Evolutionary conservation across 2,329 filamentous ascomycete species (phyloP).

Genomic region (Monilinia vaccinii-corymbosi): DNA sequence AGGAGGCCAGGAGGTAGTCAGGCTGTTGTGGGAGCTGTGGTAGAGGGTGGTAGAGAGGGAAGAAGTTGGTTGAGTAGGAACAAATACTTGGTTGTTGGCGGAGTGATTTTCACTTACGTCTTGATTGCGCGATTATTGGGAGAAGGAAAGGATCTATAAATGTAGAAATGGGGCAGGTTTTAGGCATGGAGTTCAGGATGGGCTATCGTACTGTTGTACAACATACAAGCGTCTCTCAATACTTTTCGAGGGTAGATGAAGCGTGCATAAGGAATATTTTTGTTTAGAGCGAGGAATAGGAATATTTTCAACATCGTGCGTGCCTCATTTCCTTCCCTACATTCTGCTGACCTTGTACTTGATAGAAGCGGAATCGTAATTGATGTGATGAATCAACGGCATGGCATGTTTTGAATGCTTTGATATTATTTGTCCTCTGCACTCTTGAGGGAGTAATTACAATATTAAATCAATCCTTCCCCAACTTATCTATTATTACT

Average conservation of each 20-base stretch:
- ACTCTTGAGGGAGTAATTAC: not conserved
- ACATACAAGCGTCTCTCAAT: not conserved
- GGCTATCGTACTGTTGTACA: not conserved
- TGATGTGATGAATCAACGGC: not conserved
- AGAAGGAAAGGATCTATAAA: constrained; percentile 15
- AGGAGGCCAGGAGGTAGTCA: constrained; percentile 51
- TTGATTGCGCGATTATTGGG: constrained; percentile 64
- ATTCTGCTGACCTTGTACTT: not conserved
- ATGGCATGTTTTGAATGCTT: not conserved
- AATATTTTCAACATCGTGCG: not conserved
- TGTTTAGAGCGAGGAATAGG: not conserved
- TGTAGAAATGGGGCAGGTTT: not conserved
- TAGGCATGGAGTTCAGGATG: constrained; percentile 4
- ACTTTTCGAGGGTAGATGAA: not conserved
- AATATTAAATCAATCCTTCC: not conserved
- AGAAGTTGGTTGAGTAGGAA: constrained; percentile 75
- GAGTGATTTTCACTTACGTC: constrained; percentile 71
- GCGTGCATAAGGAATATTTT: not conserved
- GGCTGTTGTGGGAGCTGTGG: constrained; percentile 49
- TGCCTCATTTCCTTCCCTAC: not conserved
- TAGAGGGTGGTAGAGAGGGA: constrained; percentile 73
- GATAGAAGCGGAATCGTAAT: not conserved
- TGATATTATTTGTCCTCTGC: not conserved
- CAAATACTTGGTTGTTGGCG: constrained; percentile 64
- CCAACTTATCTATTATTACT: not conserved